phyloP scores from a whole-genome alignment of 805 yeast species.

The Metschnikowia orientalis region DNA sequence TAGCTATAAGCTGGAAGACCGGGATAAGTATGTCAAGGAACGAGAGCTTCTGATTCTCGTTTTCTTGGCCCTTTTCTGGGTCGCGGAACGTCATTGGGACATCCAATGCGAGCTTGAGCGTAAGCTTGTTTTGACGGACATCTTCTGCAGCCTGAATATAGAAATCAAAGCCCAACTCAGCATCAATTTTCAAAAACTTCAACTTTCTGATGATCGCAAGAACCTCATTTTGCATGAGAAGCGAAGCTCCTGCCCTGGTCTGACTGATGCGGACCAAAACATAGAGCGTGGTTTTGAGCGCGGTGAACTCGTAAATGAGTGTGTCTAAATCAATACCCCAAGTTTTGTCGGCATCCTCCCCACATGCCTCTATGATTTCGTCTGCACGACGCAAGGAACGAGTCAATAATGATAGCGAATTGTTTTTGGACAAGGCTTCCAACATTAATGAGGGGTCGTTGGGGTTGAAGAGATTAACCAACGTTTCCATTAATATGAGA shows the following conservation, averaged over 20 bases:
- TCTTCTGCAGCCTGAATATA: slow-evolving; percentile 29
- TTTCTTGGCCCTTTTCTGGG: neutral
- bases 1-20: slow-evolving; percentile 63
- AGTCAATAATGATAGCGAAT: slow-evolving; percentile 60
- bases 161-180: slow-evolving; percentile 69
- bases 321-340: slow-evolving; percentile 45
- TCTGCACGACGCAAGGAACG: slow-evolving; percentile 68
- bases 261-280: slow-evolving; percentile 73
- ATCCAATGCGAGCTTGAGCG: slow-evolving; percentile 48
- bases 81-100: slow-evolving; percentile 41
- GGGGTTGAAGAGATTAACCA: slow-evolving; percentile 51
- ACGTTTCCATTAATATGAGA: slow-evolving; percentile 65
- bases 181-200: slow-evolving; percentile 60
- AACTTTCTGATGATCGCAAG: slow-evolving; percentile 58
- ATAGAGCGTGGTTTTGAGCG: slow-evolving; percentile 66
- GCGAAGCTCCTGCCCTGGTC: slow-evolving; percentile 71
- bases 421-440: slow-evolving; percentile 58
- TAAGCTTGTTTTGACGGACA: slow-evolving; percentile 4
- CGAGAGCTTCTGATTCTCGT: slow-evolving; percentile 33
- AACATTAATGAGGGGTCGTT: slow-evolving; percentile 50
- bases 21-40: slow-evolving; percentile 69
- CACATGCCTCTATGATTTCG: slow-evolving; percentile 46
- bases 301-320: slow-evolving; percentile 68
- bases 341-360: slow-evolving; percentile 9
- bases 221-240: slow-evolving; percentile 68